These are phyloP conservation scores for Trypanosoma melophagium DNA, from an alignment of 208 protist species.

Conservation along the genomic window DNA sequence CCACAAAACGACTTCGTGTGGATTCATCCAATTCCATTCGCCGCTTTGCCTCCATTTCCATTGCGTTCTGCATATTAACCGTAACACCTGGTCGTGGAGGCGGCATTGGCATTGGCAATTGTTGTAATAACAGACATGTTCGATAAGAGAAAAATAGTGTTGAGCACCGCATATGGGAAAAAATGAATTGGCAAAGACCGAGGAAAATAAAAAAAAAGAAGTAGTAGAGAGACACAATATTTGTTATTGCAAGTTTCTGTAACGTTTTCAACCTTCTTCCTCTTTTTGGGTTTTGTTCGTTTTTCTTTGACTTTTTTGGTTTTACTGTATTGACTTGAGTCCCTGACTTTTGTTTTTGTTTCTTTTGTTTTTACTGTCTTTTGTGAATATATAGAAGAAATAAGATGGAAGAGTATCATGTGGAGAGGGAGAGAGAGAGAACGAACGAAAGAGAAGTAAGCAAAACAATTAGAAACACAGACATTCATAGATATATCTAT, in stretches of 20 bases:
- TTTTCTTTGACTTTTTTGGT: no score
- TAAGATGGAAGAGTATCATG: background rate
- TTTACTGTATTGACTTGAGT: no score
- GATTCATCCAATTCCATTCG: conserved; percentile 69
- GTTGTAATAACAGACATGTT: conserved; percentile 38
- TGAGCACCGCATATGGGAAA: conserved; percentile 5
- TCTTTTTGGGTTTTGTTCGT: no score
- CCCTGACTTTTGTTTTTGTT: no score
- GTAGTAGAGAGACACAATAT: no score
- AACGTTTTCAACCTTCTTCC: background rate
- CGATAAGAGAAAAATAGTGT: conserved; percentile 28
- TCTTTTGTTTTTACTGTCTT: no score
- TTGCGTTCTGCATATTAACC: conserved; percentile 73
- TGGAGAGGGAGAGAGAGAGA: background rate
- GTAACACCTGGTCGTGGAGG: conserved; percentile 18
- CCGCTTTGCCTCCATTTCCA: conserved; percentile 79
- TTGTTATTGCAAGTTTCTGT: no score
- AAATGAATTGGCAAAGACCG: background rate
- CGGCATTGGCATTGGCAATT: conserved; percentile 37
- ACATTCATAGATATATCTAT: no score
- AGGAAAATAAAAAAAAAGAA: background rate
- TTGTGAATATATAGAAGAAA: no score
- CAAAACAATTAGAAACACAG: background rate
- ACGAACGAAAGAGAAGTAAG: background rate
- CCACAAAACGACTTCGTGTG: conserved; percentile 60